Base-by-base conservation (phyloP, 2,329 filamentous ascomycete species). In the Didymella exigua region DNA sequence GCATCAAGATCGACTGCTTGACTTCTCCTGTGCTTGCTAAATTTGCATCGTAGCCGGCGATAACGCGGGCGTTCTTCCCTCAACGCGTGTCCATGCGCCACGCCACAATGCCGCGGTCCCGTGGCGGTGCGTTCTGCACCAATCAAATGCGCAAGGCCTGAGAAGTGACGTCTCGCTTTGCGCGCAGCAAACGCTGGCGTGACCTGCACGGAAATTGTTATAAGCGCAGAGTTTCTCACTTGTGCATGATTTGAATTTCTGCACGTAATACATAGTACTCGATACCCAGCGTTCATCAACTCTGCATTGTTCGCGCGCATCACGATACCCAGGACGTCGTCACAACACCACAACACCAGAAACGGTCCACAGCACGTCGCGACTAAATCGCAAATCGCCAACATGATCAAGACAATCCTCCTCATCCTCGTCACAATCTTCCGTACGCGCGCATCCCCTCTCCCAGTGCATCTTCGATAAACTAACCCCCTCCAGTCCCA, bases 371-470 rank as follows among this genome's bases (percentile, higher is more conserved):
- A 21, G 16, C 33, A 44, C n/a, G 19, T 7, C 23, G 11, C 51
- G 21, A 27, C 7, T 27, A n/a, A n/a, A 27, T 30, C 19, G 3
- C 29, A 37, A 42, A 29, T 18, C 33, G 33, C 24, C 47, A 58
- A 54, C 10, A 66, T 66, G 63, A 63, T 65, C 27, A 64, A 63
- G 37, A 71, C 71, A 4, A 67, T 80, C 42, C 62, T 79, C 40
- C 69, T 80, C 24, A 73, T 80, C 37, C 69, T 80, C 57, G 72
- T 80, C 56, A 78, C 78, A 27, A 72, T 80, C 63, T 77, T 81
- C 67, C 50, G 77, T 78, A 70, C 27, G 58, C 37, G 16, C 45
- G 11, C 40, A 21, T 11, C n/a, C 26, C 11, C 21, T n/a, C n/a
- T n/a, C 19, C 24, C n/a, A 26, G 21, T 34, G 29, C 8, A 21